Percentiles rank a stretch among this genome's conserved stretches.
Conservation (phyloP, 805 yeast species). For the Wickerhamomyces canadensis region DNA sequence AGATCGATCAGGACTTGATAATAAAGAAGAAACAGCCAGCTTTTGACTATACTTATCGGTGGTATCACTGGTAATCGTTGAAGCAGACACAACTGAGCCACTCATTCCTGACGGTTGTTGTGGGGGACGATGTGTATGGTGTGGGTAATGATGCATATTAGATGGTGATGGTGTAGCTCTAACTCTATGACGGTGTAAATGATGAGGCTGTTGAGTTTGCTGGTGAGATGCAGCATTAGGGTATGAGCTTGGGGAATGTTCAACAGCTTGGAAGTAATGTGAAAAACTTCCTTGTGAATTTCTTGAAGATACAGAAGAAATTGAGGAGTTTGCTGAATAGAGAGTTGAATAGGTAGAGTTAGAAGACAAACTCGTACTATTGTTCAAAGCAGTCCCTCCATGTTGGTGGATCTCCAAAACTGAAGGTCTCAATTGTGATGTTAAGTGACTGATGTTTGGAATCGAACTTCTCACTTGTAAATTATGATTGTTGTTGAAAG, state of each 20-base stretch:
- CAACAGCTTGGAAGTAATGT: constrained; percentile 5
- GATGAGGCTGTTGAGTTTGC: background rate
- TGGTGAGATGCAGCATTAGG: background rate
- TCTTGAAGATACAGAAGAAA: constrained; percentile 21
- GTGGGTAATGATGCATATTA: background rate
- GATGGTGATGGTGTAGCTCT: no score
- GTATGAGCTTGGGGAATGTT: background rate
- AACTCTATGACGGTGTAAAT: background rate
- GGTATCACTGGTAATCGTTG: background rate
- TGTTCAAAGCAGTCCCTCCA: background rate
- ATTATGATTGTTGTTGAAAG: constrained; percentile 4
- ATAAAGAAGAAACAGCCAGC: constrained; percentile 17
- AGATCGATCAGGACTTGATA: constrained; percentile 11
- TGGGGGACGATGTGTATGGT: background rate
- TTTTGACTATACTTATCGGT: constrained; percentile 1
- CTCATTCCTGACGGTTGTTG: background rate
- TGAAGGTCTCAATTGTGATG: constrained; percentile 21
- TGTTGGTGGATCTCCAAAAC: constrained; percentile 13
- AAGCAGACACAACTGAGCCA: background rate
- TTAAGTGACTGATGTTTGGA: constrained; percentile 14
- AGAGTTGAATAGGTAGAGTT: constrained; percentile 18
- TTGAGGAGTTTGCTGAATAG: constrained; percentile 21
- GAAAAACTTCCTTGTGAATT: constrained; percentile 19
- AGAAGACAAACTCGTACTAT: constrained; percentile 12
- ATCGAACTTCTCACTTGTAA: constrained; percentile 6